phyloP scores from a whole-genome alignment of 2,329 filamentous ascomycete species.

The Cercospora zeae-maydis region DNA sequence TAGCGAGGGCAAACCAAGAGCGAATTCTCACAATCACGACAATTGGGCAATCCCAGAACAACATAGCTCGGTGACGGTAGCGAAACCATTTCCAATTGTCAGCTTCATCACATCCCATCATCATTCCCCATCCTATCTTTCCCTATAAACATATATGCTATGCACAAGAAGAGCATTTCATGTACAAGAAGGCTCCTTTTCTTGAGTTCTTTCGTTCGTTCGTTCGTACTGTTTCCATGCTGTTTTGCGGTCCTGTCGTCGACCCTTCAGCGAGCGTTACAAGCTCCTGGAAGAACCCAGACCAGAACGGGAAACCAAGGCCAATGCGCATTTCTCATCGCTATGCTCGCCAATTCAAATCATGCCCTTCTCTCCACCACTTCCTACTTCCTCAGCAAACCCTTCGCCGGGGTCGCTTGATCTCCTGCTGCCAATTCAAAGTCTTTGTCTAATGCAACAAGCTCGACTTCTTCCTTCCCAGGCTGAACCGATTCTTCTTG shows the following conservation, averaged over 20 bases:
- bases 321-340: background rate
- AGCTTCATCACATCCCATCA: background rate
- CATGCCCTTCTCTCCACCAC: background rate
- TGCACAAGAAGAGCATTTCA: background rate
- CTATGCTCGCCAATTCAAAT: background rate
- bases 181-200: background rate
- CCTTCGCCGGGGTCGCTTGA: background rate
- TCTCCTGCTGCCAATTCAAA: background rate
- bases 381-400: background rate
- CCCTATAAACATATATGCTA: background rate
- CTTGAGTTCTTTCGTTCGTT: background rate
- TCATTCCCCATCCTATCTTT: background rate
- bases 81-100: background rate
- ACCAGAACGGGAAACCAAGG: background rate
- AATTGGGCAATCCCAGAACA: no score
- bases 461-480: constrained; percentile 67
- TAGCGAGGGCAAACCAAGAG: no score
- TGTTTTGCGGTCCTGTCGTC: background rate
- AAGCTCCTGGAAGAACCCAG: background rate
- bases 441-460: constrained; percentile 3
- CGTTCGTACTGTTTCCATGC: background rate
- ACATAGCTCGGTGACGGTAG: no score
- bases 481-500: constrained; percentile 62
- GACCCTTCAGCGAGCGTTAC: background rate
- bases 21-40: no score